A percentile compares a stretch with the other conserved stretches of the same genome.
phyloP scores from a whole-genome alignment of 1,284 basidiomycete species.

The Rhodotorula sp. region DNA sequence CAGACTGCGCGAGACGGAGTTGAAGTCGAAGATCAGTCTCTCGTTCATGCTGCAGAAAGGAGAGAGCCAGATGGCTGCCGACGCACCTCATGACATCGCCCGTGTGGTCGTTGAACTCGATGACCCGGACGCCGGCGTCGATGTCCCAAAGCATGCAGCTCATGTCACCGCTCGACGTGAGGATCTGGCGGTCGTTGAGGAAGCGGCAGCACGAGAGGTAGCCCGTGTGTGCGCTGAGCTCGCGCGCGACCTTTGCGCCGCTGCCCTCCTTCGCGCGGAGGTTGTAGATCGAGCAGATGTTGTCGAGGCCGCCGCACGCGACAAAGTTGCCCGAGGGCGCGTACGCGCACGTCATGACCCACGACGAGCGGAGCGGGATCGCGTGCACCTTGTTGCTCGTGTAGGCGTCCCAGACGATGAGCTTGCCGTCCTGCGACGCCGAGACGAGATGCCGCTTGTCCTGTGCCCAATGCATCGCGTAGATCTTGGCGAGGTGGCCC shows the following conservation, averaged over 20 bases:
- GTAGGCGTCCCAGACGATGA: slow-evolving; percentile 99
- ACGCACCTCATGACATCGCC: slow-evolving; percentile 97
- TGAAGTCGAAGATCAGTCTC: slow-evolving; percentile 18
- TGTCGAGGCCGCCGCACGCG: slow-evolving; percentile 97
- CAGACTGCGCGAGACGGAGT: slow-evolving; percentile 61
- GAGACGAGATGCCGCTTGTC: slow-evolving; percentile 97
- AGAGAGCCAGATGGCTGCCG: neutral
- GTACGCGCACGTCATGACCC: slow-evolving; percentile 99
- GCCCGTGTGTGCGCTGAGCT: slow-evolving; percentile 93
- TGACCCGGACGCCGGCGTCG: slow-evolving; percentile 88
- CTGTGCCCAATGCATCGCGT: slow-evolving; percentile 98
- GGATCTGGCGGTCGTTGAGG: slow-evolving; percentile 96
- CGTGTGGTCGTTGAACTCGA: slow-evolving; percentile 98
- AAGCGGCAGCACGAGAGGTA: slow-evolving; percentile 98
- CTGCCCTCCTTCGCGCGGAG: slow-evolving; percentile 58
- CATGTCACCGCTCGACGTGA: slow-evolving; percentile 98
- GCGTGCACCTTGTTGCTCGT: slow-evolving; percentile 99
- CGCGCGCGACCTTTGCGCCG: slow-evolving; percentile 63
- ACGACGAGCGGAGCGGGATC: slow-evolving; percentile 92
- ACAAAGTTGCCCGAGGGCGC: slow-evolving; percentile 95
- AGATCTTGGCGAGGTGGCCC: slow-evolving; percentile 98
- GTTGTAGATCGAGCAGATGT: slow-evolving; percentile 98
- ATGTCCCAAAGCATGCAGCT: slow-evolving; percentile 99
- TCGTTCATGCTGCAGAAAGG: neutral
- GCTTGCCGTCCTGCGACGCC: slow-evolving; percentile 97